Percentiles rank a stretch among this genome's conserved stretches.
Evolutionary conservation across 1,284 basidiomycete genomes (phyloP).

Genomic region (Microbotryomycetes sp.): DNA sequence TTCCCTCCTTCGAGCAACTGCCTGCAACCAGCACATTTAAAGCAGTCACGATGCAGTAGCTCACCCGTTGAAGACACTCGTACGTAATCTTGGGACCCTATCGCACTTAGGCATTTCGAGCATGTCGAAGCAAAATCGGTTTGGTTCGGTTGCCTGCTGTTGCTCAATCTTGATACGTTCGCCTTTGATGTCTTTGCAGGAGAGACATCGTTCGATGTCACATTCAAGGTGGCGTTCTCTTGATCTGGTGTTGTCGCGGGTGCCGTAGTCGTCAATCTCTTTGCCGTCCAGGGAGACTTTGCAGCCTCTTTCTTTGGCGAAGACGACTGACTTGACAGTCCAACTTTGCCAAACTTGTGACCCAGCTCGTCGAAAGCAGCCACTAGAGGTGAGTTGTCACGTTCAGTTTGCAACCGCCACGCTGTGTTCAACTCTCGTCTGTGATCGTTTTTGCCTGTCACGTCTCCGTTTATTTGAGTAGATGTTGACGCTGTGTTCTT

Average conservation of each 20-base stretch:
- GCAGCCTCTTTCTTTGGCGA: not conserved
- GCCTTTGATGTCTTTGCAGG: not conserved
- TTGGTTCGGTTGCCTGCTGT: not conserved
- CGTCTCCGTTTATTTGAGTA: not conserved
- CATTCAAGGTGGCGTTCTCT: not conserved
- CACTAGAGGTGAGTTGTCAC: slow-evolving; percentile 24
- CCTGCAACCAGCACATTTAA: slow-evolving; percentile 76
- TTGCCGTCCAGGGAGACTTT: not conserved
- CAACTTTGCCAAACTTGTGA: slow-evolving; percentile 13
- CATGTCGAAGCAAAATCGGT: slow-evolving; percentile 5
- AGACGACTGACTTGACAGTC: not conserved
- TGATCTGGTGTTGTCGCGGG: too few species aligned
- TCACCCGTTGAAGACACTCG: slow-evolving; percentile 1
- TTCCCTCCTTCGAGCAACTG: slow-evolving; percentile 12
- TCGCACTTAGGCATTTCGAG: not conserved
- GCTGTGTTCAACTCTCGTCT: not conserved
- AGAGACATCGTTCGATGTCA: not conserved
- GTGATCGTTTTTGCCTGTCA: not conserved
- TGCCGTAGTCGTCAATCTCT: too few species aligned
- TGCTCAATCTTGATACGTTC: not conserved
- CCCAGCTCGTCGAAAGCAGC: slow-evolving; percentile 23
- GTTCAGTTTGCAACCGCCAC: slow-evolving; percentile 12
- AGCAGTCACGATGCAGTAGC: slow-evolving; percentile 29
- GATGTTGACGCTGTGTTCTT: slow-evolving; percentile 8
- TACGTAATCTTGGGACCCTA: slow-evolving; percentile 22